Conservation (phyloP, 805 yeast species). For the Lachancea thermotolerans region DNA sequence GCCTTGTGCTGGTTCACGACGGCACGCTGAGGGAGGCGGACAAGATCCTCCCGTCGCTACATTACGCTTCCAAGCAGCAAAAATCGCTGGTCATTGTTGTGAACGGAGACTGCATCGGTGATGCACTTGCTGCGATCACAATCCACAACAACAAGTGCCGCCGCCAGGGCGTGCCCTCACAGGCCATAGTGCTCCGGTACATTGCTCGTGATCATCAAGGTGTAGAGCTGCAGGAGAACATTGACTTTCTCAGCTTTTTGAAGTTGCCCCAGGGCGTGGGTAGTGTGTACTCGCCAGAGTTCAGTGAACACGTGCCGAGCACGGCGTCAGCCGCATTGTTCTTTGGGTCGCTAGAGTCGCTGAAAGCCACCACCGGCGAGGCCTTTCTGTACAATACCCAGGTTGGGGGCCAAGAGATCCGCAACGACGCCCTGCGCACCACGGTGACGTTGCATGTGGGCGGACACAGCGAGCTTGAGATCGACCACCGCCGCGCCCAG, state of each 20-base stretch:
- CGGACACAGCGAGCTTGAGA: slow-evolving; percentile 26
- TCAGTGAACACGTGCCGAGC: slow-evolving; percentile 26
- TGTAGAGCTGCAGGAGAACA: slow-evolving; percentile 20
- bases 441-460: slow-evolving; percentile 29
- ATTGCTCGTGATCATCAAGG: slow-evolving; percentile 14
- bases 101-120: slow-evolving; percentile 25
- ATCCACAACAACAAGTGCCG: slow-evolving; percentile 28
- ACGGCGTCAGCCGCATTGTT: slow-evolving; percentile 24
- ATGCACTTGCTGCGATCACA: slow-evolving; percentile 26
- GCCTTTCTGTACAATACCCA: slow-evolving; percentile 24
- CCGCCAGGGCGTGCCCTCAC: slow-evolving; percentile 17
- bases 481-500: slow-evolving; percentile 23
- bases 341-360: slow-evolving; percentile 25
- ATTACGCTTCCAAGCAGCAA: slow-evolving; percentile 19
- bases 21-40: slow-evolving; percentile 25
- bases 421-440: slow-evolving; percentile 15
- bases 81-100: slow-evolving; percentile 23
- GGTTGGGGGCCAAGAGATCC: slow-evolving; percentile 8
- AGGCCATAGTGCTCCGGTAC: slow-evolving; percentile 20
- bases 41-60: slow-evolving; percentile 23
- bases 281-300: slow-evolving; percentile 26
- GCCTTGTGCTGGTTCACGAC: slow-evolving; percentile 24
- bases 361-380: slow-evolving; percentile 30
- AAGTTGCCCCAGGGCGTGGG: slow-evolving; percentile 23
- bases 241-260: slow-evolving; percentile 21